Base-by-base conservation (phyloP, 441 rosid genomes). In the Pelargonium myrrhifolium region DNA sequence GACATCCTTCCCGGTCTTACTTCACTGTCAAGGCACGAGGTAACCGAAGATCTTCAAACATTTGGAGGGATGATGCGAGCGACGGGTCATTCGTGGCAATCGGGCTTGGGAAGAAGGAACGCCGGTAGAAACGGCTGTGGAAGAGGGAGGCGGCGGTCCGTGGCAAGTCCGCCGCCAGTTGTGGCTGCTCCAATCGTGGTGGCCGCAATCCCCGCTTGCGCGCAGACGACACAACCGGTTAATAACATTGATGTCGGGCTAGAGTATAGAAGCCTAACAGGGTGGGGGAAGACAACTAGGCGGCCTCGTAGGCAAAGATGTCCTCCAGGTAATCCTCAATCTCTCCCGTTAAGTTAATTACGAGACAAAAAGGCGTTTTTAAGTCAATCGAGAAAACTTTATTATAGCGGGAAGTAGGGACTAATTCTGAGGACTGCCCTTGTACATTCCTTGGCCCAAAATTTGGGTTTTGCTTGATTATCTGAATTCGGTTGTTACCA, bases 261-360 rank as follows among this genome's bases (percentile, higher is more conserved):
- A 76, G 93, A 87, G 71, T 89, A 89, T 76, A 78, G 86, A 79
- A 85, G 92, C 83, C 87, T 91, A 68, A 85, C 92, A 0, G 97
- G 97, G 65, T 93, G 97, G 97, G 97, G 98, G 43, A 90, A 87
- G 80, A 90, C 93, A 69, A 83, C 96, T 3, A 84, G 98, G 80
- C 83, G 97, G 24, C 95, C 97, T 67, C 93, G 93, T 66, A 73
- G 97, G 73, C 96, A 86, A 77, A 84, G 98, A 75, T 91, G 95
- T 76, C 92, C 97, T 59, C 80, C 90, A 66, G 93, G 94, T 79
- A 89, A 82, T 83, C 83, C 83, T 70, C 84, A 80, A 49, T 55
- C 87, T 0, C 65, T 85, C 42, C 75, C 89, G 59, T 70, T 89
- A 75, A 85, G 88, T 60, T 90, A 81, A 83, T 68, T 43, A 58